Evolutionary conservation across 208 protist species (phyloP).

Genomic region (Zelonia costaricensis): DNA sequence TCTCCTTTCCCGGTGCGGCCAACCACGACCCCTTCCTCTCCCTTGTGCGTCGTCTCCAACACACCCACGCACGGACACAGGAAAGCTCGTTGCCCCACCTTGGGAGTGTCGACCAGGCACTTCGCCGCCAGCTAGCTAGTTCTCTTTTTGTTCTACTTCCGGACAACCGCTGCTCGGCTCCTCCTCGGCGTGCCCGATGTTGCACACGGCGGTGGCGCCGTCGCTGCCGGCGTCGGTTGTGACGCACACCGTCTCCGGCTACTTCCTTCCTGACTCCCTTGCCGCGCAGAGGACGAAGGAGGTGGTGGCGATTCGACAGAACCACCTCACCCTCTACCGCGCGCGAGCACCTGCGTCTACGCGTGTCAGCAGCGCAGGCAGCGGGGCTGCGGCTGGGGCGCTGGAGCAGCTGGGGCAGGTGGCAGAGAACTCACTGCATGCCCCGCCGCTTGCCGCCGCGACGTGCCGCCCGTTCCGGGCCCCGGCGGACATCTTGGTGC

Average conservation of each 20-base stretch:
- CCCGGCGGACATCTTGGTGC: conserved; percentile 58
- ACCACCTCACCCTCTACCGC: conserved; percentile 73
- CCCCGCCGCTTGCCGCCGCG: conserved; percentile 53
- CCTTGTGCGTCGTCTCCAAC: too few species aligned
- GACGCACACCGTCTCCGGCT: conserved; percentile 74
- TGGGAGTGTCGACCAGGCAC: too few species aligned
- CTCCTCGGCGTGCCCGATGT: too few species aligned
- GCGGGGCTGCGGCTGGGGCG: conserved; percentile 3
- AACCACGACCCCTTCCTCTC: too few species aligned
- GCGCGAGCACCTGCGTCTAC: neutral
- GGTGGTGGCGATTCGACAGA: conserved; percentile 67
- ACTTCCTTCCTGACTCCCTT: conserved; percentile 46
- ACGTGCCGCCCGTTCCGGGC: conserved; percentile 57
- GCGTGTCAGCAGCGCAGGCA: neutral
- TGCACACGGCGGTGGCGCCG: conserved; percentile 75
- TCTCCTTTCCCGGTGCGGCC: too few species aligned
- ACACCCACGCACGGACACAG: too few species aligned
- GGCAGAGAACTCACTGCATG: conserved; percentile 53
- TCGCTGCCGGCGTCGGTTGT: conserved; percentile 68
- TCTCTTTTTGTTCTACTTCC: neutral
- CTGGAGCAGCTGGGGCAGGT: conserved; percentile 38
- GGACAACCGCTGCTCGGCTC: neutral
- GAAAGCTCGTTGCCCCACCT: too few species aligned
- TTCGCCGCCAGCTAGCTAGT: neutral
- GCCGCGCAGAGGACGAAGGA: conserved; percentile 41